These are phyloP conservation scores for Tardiomyces blankii DNA, from an alignment of 1,139 yeast species.

Conservation along the genomic window DNA sequence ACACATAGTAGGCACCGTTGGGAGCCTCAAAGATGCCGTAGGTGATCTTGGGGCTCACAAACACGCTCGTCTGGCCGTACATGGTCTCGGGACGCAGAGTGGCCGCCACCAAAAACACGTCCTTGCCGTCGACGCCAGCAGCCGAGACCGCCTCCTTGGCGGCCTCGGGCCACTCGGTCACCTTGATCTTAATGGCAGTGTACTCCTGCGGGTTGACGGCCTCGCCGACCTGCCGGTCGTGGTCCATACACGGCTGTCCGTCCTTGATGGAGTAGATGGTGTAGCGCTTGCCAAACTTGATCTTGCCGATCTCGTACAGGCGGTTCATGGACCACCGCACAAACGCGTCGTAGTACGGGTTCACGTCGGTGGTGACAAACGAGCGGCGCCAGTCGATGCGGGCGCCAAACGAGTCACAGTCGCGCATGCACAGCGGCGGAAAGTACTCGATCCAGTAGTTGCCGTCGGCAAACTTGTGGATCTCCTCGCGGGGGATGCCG, in stretches of 20 bases:
- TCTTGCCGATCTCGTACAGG: constrained; percentile 76
- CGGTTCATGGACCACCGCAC: constrained; percentile 95
- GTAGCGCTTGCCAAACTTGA: constrained; percentile 96
- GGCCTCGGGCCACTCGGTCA: constrained; percentile 45
- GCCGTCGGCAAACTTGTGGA: constrained; percentile 81
- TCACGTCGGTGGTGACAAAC: constrained; percentile 86
- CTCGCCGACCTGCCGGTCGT: constrained; percentile 95
- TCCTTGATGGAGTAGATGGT: constrained; percentile 96
- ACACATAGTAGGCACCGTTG: constrained; percentile 61
- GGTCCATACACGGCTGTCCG: constrained; percentile 99
- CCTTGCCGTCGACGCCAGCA: constrained; percentile 38
- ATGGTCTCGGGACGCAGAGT: constrained; percentile 98
- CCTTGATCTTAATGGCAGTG: constrained; percentile 78
- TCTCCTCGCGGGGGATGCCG: constrained; percentile 76
- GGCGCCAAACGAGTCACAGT: constrained; percentile 78
- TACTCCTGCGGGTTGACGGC: constrained; percentile 97
- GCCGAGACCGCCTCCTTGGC: constrained; percentile 42
- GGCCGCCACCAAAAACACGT: constrained; percentile 82
- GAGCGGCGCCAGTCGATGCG: constrained; percentile 99
- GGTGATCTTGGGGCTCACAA: constrained; percentile 87
- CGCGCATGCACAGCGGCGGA: constrained; percentile 80
- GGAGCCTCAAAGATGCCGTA: constrained; percentile 92
- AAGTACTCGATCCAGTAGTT: constrained; percentile 79
- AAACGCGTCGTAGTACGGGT: constrained; percentile 91
- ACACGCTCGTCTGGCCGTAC: constrained; percentile 98